Evolutionary conservation across 371 early-diverging fungal genomes (phyloP).

Genomic region (Massospora cicadina): DNA sequence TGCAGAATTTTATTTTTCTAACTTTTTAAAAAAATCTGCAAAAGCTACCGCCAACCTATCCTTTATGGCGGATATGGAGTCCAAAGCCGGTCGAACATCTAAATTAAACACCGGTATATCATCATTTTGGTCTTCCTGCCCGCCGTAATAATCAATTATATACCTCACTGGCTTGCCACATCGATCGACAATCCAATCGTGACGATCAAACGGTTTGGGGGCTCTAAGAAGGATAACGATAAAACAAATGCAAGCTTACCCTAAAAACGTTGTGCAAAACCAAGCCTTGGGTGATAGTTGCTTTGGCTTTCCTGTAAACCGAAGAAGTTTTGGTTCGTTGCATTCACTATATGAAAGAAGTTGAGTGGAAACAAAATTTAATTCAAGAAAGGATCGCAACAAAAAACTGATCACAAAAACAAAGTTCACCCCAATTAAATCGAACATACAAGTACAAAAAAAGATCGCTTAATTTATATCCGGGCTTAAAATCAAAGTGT

Average conservation of each 20-base stretch:
- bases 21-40: constrained; percentile 5
- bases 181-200: constrained; percentile 93
- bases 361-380: neutral
- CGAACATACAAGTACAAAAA: too few species aligned
- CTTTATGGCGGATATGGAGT: constrained; percentile 26
- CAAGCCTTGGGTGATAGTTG: constrained; percentile 73
- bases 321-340: constrained; percentile 49
- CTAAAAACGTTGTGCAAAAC: constrained; percentile 37
- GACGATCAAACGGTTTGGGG: constrained; percentile 74
- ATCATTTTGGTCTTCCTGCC: constrained; percentile 33
- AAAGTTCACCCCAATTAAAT: too few species aligned
- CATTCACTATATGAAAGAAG: constrained; percentile 23
- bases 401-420: too few species aligned
- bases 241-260: constrained; percentile 21
- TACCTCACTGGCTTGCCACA: constrained; percentile 82
- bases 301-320: constrained; percentile 74
- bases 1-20: neutral
- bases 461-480: too few species aligned
- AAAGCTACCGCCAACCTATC: constrained; percentile 29
- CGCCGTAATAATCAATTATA: constrained; percentile 87
- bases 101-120: constrained; percentile 53
- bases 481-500: too few species aligned
- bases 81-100: constrained; percentile 73
- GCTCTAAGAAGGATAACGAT: constrained; percentile 2
- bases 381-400: too few species aligned